Base-by-base conservation (phyloP, 2,329 filamentous ascomycete genomes). In the Colletotrichum somersetense region DNA sequence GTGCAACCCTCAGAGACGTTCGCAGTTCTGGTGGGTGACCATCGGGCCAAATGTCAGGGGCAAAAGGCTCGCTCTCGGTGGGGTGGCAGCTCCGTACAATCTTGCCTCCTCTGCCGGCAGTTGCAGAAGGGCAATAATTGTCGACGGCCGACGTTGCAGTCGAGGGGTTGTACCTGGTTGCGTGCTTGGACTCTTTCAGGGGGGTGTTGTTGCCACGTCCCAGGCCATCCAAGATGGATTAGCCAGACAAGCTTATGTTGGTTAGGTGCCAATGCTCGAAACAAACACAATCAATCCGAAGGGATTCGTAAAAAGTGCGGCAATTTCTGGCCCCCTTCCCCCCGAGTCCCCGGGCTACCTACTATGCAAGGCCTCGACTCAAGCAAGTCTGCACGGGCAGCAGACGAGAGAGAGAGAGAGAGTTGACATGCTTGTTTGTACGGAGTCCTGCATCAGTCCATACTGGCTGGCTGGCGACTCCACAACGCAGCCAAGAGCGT, bases 81-180 rank as follows among this genome's bases (percentile, higher is more conserved):
- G 50, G 38, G 35, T 26, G 48, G 38, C n/a, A 44, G 23, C n/a
- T 16, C 52, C 52, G n/a, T 66, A 46, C 55, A 55, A 48, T 57
- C 48, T 44, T 55, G 35, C 46, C 23, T 44, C 38, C 30, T 61
- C 58, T 33, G 52, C 18, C 66, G 66, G 55, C 61, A 70, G 14
- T 65, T 61, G 44, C 11, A 56, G 56, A 61, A 35, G 53, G 53
- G 70, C 65, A 72, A 70, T 40, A 72, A 18, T 64, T 70, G 61
- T 61, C 53, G 66, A 72, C 70, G 33, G 35, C 55, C 46, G 23
- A n/a, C 26, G 55, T 72, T 64, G 69, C 66, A 70, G 59, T 55
- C 48, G 30, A 48, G 69, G 33, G 62, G 20, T 48, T 53, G 59
- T 55, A 53, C 52, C 40, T 63, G 53, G 58, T 68, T 57, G 50